Evolutionary conservation across 179 eudicot species (phyloP), one percentile per base, ranked within the genome.

Genomic region (Pouteria campechiana): DNA sequence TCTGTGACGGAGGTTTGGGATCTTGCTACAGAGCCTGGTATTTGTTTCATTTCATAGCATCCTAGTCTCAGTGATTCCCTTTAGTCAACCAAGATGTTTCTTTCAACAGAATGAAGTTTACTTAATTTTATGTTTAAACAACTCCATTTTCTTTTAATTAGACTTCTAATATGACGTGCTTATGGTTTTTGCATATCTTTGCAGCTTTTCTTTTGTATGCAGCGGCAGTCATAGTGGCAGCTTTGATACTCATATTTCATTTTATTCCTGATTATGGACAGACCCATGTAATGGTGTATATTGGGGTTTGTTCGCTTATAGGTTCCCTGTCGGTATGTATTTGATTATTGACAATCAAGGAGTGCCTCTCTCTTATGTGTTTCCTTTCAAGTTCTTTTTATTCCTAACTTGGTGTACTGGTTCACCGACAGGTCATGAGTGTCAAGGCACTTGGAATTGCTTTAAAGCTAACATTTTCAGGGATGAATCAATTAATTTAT

Each of bases 21-120:
- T 65, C 83, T 84, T 52, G 90, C 90, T 48, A 84, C 94, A 32
- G 94, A 84, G 57, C 94, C 90, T 44, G 94, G 94, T 84, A 57
- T 16, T 25, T 48, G 25, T 23, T 13, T 29, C 7, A 23, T n/a
- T n/a, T n/a, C n/a, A n/a, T n/a, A 50, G 22, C 50, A 32, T 40
- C n/a, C n/a, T n/a, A n/a, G n/a, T n/a, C n/a, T n/a, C n/a, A n/a
- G n/a, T n/a, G n/a, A n/a, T n/a, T n/a, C n/a, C n/a, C n/a, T n/a
- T n/a, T n/a, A n/a, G n/a, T n/a, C n/a, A n/a, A n/a, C n/a, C n/a
- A n/a, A n/a, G n/a, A n/a, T n/a, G n/a, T n/a, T n/a, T n/a, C n/a
- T n/a, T n/a, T n/a, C n/a, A n/a, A n/a, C n/a, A n/a, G n/a, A n/a
- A n/a, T n/a, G n/a, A n/a, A n/a, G n/a, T n/a, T n/a, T n/a, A n/a